phyloP scores from a whole-genome alignment of 2,329 filamentous ascomycete genomes.

The Emergomyces africanus region DNA sequence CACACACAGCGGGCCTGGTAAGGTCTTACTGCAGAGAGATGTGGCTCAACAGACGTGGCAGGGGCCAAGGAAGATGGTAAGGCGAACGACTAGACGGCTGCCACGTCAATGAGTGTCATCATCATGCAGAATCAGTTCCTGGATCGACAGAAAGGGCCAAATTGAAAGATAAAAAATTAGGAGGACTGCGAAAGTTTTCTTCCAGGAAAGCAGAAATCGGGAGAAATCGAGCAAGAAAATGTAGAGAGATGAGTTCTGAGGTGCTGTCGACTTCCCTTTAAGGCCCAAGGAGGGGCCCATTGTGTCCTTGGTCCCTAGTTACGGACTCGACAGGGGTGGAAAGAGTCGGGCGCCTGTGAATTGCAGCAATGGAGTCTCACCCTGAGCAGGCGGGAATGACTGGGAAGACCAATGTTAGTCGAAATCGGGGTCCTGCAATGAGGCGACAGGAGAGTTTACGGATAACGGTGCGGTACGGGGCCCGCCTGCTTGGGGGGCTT shows the following conservation, averaged over 20 bases:
- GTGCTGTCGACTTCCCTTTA: conserved; percentile 1
- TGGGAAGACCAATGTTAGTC: neutral
- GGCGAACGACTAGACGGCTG: conserved; percentile 8
- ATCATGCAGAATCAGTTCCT: neutral
- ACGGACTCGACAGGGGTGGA: neutral
- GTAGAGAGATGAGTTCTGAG: neutral
- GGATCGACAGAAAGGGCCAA: neutral
- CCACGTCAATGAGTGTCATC: conserved; percentile 20
- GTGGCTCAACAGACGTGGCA: conserved; percentile 5
- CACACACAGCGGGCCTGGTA: conserved; percentile 5
- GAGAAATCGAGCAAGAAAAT: neutral
- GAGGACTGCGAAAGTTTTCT: neutral
- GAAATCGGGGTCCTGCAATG: neutral
- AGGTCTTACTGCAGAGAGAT: neutral
- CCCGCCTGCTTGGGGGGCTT: neutral
- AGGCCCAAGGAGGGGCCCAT: neutral
- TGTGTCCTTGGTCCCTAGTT: neutral
- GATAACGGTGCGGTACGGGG: conserved; percentile 4
- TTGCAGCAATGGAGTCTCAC: neutral
- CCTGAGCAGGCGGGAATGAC: neutral
- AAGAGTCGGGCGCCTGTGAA: neutral
- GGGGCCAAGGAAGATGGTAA: neutral
- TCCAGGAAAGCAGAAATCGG: neutral
- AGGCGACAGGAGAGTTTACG: conserved; percentile 1
- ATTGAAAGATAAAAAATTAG: neutral